Conservation (phyloP, 257 asterid species). For the Solanum arcanum region DNA sequence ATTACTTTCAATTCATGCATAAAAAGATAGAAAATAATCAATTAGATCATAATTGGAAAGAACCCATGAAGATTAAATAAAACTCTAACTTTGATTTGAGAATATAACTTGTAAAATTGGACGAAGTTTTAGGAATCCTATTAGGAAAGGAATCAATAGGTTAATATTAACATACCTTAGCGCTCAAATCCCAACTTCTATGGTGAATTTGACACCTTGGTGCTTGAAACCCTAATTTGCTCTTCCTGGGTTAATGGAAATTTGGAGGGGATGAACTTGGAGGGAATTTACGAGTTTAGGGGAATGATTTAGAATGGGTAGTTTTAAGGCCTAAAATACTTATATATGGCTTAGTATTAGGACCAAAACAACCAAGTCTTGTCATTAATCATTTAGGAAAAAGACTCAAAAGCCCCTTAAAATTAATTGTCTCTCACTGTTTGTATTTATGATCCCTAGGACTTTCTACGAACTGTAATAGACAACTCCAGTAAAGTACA, state of each 20-base stretch:
- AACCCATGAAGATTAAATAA: background rate
- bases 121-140: background rate
- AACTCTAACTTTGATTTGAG: background rate
- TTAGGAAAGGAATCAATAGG: background rate
- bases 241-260: background rate
- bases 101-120: background rate
- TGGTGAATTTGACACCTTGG: background rate
- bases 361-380: background rate
- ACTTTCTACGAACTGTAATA: background rate
- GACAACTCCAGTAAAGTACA: background rate
- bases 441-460: background rate
- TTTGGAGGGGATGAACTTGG: background rate
- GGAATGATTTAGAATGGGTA: background rate
- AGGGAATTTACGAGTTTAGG: background rate
- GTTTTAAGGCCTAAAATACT: background rate
- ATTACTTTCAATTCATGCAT: background rate
- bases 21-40: background rate
- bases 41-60: background rate
- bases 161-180: background rate
- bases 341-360: too few relatives aligned
- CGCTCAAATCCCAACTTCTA: background rate
- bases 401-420: background rate
- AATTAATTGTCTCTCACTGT: background rate
- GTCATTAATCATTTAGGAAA: background rate
- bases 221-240: background rate